These are phyloP conservation scores for Coemansia asiatica DNA, from an alignment of 192 early-diverging fungal species.

Conservation along the genomic window DNA sequence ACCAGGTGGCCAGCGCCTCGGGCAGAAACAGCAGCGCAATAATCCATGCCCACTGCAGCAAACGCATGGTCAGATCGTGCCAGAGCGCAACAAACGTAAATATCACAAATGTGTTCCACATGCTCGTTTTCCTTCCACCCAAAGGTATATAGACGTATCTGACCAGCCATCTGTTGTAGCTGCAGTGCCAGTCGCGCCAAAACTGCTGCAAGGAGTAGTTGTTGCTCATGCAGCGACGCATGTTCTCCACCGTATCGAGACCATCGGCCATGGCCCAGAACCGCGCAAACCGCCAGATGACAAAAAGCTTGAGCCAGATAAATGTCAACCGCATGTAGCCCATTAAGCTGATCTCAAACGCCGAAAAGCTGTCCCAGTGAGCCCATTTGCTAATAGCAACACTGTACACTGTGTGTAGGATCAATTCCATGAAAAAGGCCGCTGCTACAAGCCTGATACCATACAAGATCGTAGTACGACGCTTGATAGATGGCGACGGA, in stretches of 20 bases:
- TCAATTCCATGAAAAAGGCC: conserved; percentile 81
- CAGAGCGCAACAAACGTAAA: conserved; percentile 98
- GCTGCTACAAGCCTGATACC: conserved; percentile 65
- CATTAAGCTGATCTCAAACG: conserved; percentile 81
- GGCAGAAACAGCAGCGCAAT: conserved; percentile 85
- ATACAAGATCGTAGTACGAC: conserved; percentile 50
- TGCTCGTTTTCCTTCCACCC: conserved; percentile 71
- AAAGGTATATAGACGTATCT: conserved; percentile 90
- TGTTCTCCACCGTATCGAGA: conserved; percentile 87
- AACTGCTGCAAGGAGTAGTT: conserved; percentile 93
- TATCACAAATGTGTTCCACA: conserved; percentile 78
- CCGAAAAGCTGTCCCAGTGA: conserved; percentile 80
- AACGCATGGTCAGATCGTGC: conserved; percentile 87
- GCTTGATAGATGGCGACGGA: conserved; percentile 41
- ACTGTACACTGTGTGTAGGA: conserved; percentile 83
- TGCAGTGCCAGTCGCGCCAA: conserved; percentile 96
- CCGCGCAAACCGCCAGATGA: conserved; percentile 97
- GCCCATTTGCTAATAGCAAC: conserved; percentile 86
- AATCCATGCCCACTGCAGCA: conserved; percentile 92
- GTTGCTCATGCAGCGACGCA: conserved; percentile 94
- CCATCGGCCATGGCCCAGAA: conserved; percentile 95
- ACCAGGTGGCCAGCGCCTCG: conserved; percentile 66
- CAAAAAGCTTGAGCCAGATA: conserved; percentile 94
- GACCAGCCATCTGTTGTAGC: conserved; percentile 88
- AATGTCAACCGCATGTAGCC: conserved; percentile 87